Evolutionary conservation across 2,329 filamentous ascomycete species (phyloP).

Genomic region (Xylariaceae sp.): DNA sequence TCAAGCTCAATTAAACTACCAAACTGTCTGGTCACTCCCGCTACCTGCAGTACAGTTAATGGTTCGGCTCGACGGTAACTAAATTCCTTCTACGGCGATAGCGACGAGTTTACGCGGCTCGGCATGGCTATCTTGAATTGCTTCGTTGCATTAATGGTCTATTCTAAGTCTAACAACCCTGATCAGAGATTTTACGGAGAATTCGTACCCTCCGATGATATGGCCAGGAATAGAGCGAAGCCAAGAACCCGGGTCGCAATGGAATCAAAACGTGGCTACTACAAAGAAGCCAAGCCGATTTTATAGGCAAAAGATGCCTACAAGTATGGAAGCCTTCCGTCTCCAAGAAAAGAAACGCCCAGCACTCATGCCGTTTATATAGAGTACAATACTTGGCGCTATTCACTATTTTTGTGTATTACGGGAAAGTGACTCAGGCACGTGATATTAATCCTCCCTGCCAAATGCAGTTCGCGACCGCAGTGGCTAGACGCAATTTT

Average conservation of each 20-base stretch:
- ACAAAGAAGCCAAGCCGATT: slow-evolving; percentile 16
- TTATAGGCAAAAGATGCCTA: slow-evolving; percentile 17
- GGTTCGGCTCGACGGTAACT: too few relatives aligned
- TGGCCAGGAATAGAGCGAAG: slow-evolving; percentile 4
- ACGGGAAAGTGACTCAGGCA: neutral
- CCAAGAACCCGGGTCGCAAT: neutral
- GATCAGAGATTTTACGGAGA: too few relatives aligned
- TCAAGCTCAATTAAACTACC: too few relatives aligned
- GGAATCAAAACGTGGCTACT: slow-evolving; percentile 2
- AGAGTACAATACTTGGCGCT: neutral
- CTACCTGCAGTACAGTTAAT: too few relatives aligned
- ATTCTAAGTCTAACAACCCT: too few relatives aligned
- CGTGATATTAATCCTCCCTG: neutral
- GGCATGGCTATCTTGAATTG: too few relatives aligned
- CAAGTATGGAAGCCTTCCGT: slow-evolving; percentile 8
- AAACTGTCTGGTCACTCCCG: too few relatives aligned
- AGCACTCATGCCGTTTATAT: neutral
- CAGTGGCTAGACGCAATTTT: slow-evolving; percentile 5
- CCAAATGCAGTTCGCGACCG: slow-evolving; percentile 12
- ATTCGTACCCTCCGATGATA: neutral
- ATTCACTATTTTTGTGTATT: neutral
- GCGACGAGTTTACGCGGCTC: too few relatives aligned
- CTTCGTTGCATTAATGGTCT: too few relatives aligned
- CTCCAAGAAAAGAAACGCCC: slow-evolving; percentile 7
- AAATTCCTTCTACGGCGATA: too few relatives aligned